Percentiles rank a stretch among this genome's conserved stretches.
phyloP scores from a whole-genome alignment of 805 yeast species.

The Wickerhamomyces alni region DNA sequence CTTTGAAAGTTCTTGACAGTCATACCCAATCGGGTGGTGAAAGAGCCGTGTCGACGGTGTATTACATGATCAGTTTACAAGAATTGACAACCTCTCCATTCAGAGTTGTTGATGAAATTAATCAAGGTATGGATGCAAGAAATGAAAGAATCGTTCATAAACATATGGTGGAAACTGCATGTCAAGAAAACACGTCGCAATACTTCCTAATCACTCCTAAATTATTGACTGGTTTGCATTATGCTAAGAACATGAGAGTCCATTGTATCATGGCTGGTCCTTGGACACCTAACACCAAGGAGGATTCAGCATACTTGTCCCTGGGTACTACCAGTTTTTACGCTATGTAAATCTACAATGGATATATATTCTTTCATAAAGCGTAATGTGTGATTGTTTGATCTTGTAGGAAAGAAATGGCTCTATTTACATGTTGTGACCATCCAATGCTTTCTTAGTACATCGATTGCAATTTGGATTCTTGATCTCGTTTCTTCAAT shows the following conservation, averaged over 20 bases:
- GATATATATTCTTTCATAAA: no score
- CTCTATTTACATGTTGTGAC: background rate
- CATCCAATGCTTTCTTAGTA: background rate
- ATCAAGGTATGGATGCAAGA: constrained; percentile 96
- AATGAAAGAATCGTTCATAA: constrained; percentile 86
- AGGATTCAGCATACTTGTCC: constrained; percentile 24
- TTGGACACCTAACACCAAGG: constrained; percentile 34
- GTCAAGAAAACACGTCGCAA: constrained; percentile 60
- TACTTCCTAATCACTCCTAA: constrained; percentile 93
- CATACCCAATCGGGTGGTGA: constrained; percentile 97
- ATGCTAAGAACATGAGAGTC: constrained; percentile 73
- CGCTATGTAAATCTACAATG: background rate
- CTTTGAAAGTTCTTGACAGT: constrained; percentile 67
- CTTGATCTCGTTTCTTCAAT: constrained; percentile 26
- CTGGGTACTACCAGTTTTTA: constrained; percentile 29
- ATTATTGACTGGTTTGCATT: constrained; percentile 68
- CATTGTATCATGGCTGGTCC: constrained; percentile 74
- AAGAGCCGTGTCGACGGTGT: constrained; percentile 89
- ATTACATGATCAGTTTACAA: constrained; percentile 86
- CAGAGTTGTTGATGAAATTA: constrained; percentile 94
- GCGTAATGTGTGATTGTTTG: no score
- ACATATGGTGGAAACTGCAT: constrained; percentile 84
- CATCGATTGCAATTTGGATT: constrained; percentile 6
- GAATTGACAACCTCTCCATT: constrained; percentile 86
- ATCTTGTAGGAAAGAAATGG: no score